Base-by-base conservation (phyloP, 164 flowering plant genomes). In the Protea cynaroides region DNA sequence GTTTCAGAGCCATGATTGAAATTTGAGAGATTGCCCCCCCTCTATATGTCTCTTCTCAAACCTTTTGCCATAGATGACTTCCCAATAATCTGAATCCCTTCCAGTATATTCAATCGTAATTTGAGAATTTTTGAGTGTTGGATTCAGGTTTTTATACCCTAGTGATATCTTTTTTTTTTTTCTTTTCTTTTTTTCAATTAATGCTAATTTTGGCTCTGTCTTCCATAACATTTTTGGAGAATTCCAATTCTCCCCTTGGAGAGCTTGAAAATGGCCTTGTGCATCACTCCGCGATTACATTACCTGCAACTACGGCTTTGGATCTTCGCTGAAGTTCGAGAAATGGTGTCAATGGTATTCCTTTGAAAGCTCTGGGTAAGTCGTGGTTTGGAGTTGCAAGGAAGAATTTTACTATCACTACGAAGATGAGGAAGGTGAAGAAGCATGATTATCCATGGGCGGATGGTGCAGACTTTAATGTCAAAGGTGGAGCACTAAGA, bases 351-450 rank as follows among this genome's bases (percentile, higher is more conserved):
- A n/a, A n/a, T n/a, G n/a, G n/a, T n/a, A n/a, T n/a, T n/a, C 78
- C 78, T 3, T 56, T 79, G 29, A 71, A 59, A 62, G 29, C 76
- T 17, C 67, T 77, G 6, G 86, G 83, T 29, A 78, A 69, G 65
- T 63, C 77, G 15, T 70, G 80, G 34, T 62, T 84, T 47, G 77
- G 79, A 17, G n/a, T n/a, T n/a, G 21, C 25, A 5, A 75, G 72
- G 72, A 78, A 77, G 65, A 71, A 69, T 25, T 71, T 76, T 1
- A 46, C 65, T 1, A 75, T 89, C 6, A 15, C 63, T 8, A 95
- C 91, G 1, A 85, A 83, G 84, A 17, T 86, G 25, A 82, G 81
- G 79, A 89, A 85, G 72, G 82, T 68, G 65, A 89, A 86, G n/a
- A n/a, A n/a, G n/a, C n/a, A n/a, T n/a, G n/a, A n/a, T n/a, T n/a